These are phyloP conservation scores for Sechiopsis laciniata DNA, from an alignment of 306 rosid genomes.

Conservation along the genomic window DNA sequence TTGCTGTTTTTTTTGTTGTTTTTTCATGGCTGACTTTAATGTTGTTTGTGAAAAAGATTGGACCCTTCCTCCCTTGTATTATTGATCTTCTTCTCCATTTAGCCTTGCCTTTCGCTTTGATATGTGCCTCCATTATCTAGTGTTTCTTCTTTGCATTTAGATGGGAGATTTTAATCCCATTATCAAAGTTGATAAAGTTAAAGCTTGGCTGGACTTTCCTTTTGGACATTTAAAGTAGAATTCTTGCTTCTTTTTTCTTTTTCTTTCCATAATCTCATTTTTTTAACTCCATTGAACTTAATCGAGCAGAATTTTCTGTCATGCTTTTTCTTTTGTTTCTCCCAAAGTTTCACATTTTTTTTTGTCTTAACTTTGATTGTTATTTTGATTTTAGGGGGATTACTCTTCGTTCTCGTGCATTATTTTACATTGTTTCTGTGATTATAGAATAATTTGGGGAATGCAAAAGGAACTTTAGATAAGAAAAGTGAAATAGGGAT, in stretches of 20 bases:
- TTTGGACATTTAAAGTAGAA: background rate
- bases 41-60: too few species aligned
- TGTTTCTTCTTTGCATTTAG: background rate
- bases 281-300: background rate
- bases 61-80: too few species aligned
- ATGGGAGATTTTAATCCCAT: background rate
- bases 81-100: too few species aligned
- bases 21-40: too few species aligned
- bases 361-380: background rate
- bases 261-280: background rate
- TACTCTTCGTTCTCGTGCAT: slow-evolving; percentile 5
- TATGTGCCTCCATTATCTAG: background rate
- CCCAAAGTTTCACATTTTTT: background rate
- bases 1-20: too few species aligned
- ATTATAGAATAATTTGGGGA: slow-evolving; percentile 5
- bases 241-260: background rate
- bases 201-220: slow-evolving; percentile 2
- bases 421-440: slow-evolving; percentile 6
- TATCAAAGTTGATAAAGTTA: slow-evolving; percentile 7
- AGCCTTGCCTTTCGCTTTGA: too few species aligned
- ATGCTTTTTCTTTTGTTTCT: background rate
- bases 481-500: slow-evolving; percentile 24
- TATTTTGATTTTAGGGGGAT: background rate
- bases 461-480: slow-evolving; percentile 7
- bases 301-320: background rate